A percentile compares a stretch with the other conserved stretches of the same genome.
Conservation (phyloP, 2,329 filamentous ascomycete species). For the Zarea fungicola region DNA sequence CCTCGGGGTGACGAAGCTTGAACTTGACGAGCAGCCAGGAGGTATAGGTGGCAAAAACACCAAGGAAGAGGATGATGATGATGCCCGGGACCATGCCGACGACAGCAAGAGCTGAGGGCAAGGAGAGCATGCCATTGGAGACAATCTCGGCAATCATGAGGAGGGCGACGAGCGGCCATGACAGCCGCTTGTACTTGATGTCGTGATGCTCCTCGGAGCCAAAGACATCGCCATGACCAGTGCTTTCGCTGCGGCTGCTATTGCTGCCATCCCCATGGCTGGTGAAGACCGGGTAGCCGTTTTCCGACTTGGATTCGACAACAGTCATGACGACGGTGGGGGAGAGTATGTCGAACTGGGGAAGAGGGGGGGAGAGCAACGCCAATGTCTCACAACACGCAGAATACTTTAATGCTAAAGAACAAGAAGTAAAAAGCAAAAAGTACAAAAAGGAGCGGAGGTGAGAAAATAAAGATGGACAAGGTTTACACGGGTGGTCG, state of each 20-base stretch:
- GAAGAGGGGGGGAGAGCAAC: not conserved
- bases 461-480: not conserved
- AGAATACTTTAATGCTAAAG: not conserved
- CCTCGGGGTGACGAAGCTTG: conserved; percentile 48
- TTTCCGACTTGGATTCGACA: not conserved
- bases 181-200: conserved; percentile 50
- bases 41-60: conserved; percentile 46
- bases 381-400: conserved; percentile 3
- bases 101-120: conserved; percentile 45
- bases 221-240: conserved; percentile 16
- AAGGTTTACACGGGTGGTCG: not conserved
- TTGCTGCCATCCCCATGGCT: not conserved
- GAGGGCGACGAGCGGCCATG: conserved; percentile 46
- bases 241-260: not conserved
- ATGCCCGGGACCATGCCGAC: conserved; percentile 48
- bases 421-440: not conserved
- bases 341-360: not conserved
- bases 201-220: conserved; percentile 24
- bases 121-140: conserved; percentile 47
- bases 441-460: not conserved
- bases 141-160: conserved; percentile 54
- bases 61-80: conserved; percentile 46
- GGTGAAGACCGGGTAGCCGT: not conserved
- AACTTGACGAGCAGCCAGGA: conserved; percentile 45
- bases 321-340: not conserved